These are phyloP conservation scores for Calonectria crousiana DNA, from an alignment of 2,329 filamentous ascomycete species.

Conservation along the genomic window DNA sequence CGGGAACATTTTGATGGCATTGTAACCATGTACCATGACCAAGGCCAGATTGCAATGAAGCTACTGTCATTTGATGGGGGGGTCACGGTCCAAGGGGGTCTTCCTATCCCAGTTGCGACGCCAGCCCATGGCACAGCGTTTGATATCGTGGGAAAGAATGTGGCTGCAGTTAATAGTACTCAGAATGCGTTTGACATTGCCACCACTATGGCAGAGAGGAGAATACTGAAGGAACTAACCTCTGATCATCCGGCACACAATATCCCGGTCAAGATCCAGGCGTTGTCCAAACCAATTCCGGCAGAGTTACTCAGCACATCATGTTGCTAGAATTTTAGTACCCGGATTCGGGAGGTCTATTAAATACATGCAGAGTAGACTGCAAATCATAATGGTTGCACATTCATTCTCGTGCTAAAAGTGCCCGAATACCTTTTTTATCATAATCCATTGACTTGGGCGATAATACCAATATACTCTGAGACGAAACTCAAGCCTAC, in stretches of 20 bases:
- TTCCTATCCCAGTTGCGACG: not conserved
- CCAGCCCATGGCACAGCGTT: not conserved
- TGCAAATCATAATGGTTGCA: not conserved
- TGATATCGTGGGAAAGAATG: not conserved
- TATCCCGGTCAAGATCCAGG: not conserved
- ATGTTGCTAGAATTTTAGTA: not conserved
- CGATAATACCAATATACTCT: too few species aligned
- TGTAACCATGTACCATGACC: conserved; percentile 3
- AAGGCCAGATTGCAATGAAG: not conserved
- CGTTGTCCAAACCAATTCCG: not conserved
- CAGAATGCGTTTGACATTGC: not conserved
- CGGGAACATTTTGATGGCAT: not conserved
- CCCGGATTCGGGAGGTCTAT: not conserved
- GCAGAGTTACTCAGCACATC: not conserved
- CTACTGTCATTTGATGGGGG: conserved; percentile 1
- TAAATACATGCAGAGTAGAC: not conserved
- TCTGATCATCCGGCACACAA: not conserved
- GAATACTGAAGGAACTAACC: not conserved
- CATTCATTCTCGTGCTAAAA: not conserved
- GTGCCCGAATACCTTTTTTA: too few species aligned
- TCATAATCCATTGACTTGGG: too few species aligned
- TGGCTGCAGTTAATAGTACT: not conserved
- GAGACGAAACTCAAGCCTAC: too few species aligned
- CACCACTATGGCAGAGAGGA: not conserved
- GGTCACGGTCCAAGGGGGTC: not conserved